Evolutionary conservation across 441 rosid genomes (phyloP).

Genomic region (Brassica hybrid): DNA sequence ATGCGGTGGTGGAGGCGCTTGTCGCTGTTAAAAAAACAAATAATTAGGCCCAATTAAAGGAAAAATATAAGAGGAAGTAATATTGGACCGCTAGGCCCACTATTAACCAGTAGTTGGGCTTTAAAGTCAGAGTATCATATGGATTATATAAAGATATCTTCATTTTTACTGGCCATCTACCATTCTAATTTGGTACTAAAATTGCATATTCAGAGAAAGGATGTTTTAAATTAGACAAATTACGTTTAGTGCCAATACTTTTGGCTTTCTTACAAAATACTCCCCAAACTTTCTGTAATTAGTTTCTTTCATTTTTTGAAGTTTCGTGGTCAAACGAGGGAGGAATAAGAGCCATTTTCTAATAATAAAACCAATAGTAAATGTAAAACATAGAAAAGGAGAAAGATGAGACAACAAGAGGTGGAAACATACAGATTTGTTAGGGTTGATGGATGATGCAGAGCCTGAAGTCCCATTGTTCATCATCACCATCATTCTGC

Average conservation of each 20-base stretch:
- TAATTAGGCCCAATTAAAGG: background rate
- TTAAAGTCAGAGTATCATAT: background rate
- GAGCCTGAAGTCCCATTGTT: conserved; percentile 55
- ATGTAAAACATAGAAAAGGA: background rate
- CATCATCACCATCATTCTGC: conserved; percentile 74
- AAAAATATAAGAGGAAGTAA: background rate
- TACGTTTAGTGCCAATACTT: background rate
- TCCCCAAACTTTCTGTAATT: background rate
- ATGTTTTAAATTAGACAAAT: background rate
- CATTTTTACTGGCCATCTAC: background rate
- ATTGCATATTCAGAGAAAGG: background rate
- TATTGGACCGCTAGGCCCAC: conserved; percentile 15
- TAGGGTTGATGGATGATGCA: conserved; percentile 64
- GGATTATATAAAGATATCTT: background rate
- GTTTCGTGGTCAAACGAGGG: conserved; percentile 4
- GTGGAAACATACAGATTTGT: conserved; percentile 65
- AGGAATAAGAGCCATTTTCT: background rate
- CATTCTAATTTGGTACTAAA: background rate
- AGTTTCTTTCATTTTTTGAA: background rate
- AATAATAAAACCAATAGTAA: background rate
- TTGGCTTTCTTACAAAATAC: background rate
- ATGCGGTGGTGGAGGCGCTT: conserved; percentile 32
- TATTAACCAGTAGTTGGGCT: background rate
- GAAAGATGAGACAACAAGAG: conserved; percentile 36
- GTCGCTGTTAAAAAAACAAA: conserved; percentile 23